A percentile compares a stretch with the other conserved stretches of the same genome.
These are phyloP conservation scores for Neofusicoccum parvum DNA, from an alignment of 2,329 filamentous ascomycete genomes.

Conservation along the genomic window DNA sequence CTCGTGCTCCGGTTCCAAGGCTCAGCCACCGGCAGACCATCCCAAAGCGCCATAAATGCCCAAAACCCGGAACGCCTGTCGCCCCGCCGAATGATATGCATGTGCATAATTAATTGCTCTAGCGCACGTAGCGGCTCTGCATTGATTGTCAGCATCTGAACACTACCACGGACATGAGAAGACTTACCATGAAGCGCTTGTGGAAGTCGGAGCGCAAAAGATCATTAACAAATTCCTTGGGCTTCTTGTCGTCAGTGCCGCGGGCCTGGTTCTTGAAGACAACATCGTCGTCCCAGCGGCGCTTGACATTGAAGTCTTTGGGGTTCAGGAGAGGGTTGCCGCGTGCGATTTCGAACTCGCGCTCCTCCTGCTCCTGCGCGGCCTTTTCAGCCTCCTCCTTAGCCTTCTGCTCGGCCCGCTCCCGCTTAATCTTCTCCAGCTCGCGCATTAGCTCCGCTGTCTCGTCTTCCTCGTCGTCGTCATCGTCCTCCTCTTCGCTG, in stretches of 20 bases:
- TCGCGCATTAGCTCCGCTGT: slow-evolving; percentile 89
- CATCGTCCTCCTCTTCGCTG: slow-evolving; percentile 52
- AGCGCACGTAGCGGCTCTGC: slow-evolving; percentile 43
- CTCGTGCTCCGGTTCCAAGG: background rate
- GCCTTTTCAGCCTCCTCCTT: slow-evolving; percentile 79
- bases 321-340: slow-evolving; percentile 90
- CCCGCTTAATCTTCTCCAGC: slow-evolving; percentile 88
- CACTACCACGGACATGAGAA: background rate
- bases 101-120: slow-evolving; percentile 24
- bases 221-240: slow-evolving; percentile 98
- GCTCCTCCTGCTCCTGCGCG: slow-evolving; percentile 78
- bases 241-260: slow-evolving; percentile 87
- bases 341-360: slow-evolving; percentile 84
- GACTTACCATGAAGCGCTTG: slow-evolving; percentile 84
- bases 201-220: slow-evolving; percentile 94
- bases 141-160: background rate
- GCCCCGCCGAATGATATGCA: background rate
- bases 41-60: slow-evolving; percentile 31
- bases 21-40: slow-evolving; percentile 25
- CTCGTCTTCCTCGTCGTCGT: slow-evolving; percentile 65
- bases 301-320: slow-evolving; percentile 88
- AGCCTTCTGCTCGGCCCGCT: slow-evolving; percentile 79
- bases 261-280: slow-evolving; percentile 99
- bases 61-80: slow-evolving; percentile 8
- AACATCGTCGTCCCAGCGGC: slow-evolving; percentile 95